A percentile compares a stretch with the other conserved stretches of the same genome.
Evolutionary conservation across 345 rosid species (phyloP).

Genomic region (Dimocarpus longan): DNA sequence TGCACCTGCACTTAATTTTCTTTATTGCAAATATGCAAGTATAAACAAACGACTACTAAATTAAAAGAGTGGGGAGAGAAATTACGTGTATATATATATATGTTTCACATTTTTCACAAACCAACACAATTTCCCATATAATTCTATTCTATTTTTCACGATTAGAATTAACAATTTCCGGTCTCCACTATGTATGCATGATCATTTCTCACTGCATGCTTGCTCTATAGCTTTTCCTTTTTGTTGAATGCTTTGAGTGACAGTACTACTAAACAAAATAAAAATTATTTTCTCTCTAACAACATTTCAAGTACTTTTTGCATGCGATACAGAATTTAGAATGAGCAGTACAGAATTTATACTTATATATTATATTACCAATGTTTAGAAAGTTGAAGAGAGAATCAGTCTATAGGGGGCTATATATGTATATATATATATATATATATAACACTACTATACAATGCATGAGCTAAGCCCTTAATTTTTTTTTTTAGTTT

Average conservation of each 20-base stretch:
- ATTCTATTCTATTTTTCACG: slow-evolving; percentile 5
- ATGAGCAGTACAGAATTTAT: slow-evolving; percentile 12
- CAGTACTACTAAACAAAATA: not conserved
- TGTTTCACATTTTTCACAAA: not conserved
- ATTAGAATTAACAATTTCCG: not conserved
- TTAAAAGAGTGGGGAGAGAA: not conserved
- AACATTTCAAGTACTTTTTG: not conserved
- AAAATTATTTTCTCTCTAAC: not conserved
- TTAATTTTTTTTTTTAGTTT: slow-evolving; percentile 26
- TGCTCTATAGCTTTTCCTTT: not conserved
- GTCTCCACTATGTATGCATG: not conserved
- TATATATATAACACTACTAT: slow-evolving; percentile 1
- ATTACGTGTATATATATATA: no score
- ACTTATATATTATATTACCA: not conserved
- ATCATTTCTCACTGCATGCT: not conserved
- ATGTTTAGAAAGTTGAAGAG: slow-evolving; percentile 18
- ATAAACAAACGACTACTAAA: not conserved
- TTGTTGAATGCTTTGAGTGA: not conserved
- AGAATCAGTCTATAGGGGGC: slow-evolving; percentile 33
- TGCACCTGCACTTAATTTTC: no score
- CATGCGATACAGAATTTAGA: slow-evolving; percentile 2
- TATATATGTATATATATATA: not conserved
- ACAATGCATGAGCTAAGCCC: slow-evolving; percentile 38
- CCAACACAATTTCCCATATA: not conserved
- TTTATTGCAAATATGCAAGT: not conserved